phyloP scores from a whole-genome alignment of 2,329 filamentous ascomycete genomes.

The Phaeomoniella chlamydospora region DNA sequence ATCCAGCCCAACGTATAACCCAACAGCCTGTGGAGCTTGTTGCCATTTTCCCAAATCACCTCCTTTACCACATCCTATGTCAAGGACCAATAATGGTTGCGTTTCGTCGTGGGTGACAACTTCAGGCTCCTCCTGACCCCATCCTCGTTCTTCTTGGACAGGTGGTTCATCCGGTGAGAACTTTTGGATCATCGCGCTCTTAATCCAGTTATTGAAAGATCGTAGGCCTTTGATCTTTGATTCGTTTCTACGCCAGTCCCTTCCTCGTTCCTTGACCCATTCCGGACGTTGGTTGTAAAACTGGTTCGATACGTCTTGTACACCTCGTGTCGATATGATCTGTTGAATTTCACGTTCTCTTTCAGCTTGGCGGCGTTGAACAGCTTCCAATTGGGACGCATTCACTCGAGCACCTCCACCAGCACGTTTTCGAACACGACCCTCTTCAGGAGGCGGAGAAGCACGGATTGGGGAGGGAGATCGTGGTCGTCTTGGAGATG shows the following conservation, averaged over 20 bases:
- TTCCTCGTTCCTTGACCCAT: constrained; percentile 75
- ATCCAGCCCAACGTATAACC: constrained; percentile 86
- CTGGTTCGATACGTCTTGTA: constrained; percentile 75
- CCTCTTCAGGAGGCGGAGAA: constrained; percentile 25
- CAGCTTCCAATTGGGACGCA: constrained; percentile 20
- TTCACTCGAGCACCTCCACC: constrained; percentile 29
- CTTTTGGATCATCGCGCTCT: constrained; percentile 93
- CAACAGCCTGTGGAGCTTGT: constrained; percentile 77
- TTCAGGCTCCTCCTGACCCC: constrained; percentile 22
- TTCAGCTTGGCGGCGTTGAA: constrained; percentile 16
- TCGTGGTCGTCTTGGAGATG: constrained; percentile 15
- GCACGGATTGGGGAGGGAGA: constrained; percentile 25
- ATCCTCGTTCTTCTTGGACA: constrained; percentile 27
- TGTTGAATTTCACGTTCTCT: constrained; percentile 23
- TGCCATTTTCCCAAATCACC: constrained; percentile 95
- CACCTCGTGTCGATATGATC: constrained; percentile 34
- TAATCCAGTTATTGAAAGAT: constrained; percentile 98
- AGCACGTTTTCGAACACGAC: constrained; percentile 26
- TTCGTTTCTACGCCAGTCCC: constrained; percentile 88
- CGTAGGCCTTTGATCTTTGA: constrained; percentile 89
- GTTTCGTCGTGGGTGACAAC: constrained; percentile 15
- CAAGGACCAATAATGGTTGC: constrained; percentile 64
- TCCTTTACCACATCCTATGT: constrained; percentile 93
- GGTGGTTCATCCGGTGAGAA: constrained; percentile 67
- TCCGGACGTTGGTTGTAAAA: constrained; percentile 96